Evolutionary conservation across 306 rosid species (phyloP), one percentile per base, ranked within the genome.

Genomic region (Coriaria nepalensis): DNA sequence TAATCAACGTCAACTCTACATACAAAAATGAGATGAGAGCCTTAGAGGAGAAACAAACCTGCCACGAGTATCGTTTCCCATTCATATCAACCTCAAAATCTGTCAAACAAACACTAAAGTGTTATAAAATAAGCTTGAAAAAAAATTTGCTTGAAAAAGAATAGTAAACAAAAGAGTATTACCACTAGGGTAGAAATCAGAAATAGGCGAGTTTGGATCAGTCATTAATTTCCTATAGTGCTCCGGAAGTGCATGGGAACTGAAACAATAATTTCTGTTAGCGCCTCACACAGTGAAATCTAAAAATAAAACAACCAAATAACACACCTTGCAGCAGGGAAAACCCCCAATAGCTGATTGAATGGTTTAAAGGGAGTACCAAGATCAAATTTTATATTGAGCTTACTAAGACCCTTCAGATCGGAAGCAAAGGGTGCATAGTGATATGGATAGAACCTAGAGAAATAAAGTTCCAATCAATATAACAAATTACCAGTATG

Each of bases 81-180:
- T 85, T 92, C 98, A 92, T 92, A 75, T 92, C 98, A 68, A 92
- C 98, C 49, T 92, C 96, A 70, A 92, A 92, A 55, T 92, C 98
- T 85, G 96, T 20, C 12, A 69, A n/a, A 35, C 9, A 43, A 52
- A 29, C 63, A 32, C 35, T 55, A 65, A 33, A 56, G 69, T 32
- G 35, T 50, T 33, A 48, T 8, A 35, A 50, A 5, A 37, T 43
- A 46, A 50, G 60, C 33, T 5, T 43, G 50, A 37, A 13, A 39
- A 33, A 49, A 55, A 8, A 13, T 29, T 34, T 10, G 44, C 13
- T 35, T 43, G 34, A 35, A 12, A 43, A 13, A 5, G 29, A 20
- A 20, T 20, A 20, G 51, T 11, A 8, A 33, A 52, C 13, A 36
- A 65, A 37, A 47, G 39, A 43, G n/a, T 80, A 59, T 20, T 79